These are phyloP conservation scores for Leptodermis oblonga DNA, from an alignment of 257 asterid genomes.

Conservation along the genomic window DNA sequence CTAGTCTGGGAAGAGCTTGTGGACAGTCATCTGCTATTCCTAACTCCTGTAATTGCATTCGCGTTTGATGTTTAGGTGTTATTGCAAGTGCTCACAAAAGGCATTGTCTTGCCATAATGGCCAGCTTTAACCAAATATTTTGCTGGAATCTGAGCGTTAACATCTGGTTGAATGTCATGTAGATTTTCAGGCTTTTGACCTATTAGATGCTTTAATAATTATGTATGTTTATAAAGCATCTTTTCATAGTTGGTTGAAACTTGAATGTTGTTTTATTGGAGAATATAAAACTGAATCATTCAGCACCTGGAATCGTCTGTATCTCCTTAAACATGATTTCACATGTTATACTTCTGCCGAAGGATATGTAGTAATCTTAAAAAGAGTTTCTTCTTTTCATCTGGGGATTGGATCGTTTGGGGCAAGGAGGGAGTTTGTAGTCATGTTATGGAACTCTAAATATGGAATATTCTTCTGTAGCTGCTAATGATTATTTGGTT, in stretches of 20 bases:
- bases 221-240: not conserved
- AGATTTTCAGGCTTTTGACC: not conserved
- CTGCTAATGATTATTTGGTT: constrained; percentile 11
- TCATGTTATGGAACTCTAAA: constrained; percentile 8
- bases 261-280: not conserved
- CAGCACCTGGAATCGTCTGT: not conserved
- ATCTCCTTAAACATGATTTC: not conserved
- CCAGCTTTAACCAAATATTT: not conserved
- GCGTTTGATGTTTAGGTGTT: not conserved
- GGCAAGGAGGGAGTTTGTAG: not conserved
- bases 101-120: not conserved
- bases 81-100: not conserved
- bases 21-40: not conserved
- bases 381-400: not conserved
- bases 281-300: not conserved
- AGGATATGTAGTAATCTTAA: not conserved
- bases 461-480: constrained; percentile 19
- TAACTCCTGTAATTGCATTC: not conserved
- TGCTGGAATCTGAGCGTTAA: not conserved
- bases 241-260: not conserved
- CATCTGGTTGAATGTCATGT: not conserved
- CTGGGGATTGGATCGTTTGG: not conserved
- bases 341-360: not conserved
- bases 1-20: not conserved
- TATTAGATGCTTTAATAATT: not conserved